Conservation (phyloP, 148 eudicot species). For the Chenopodium berlandieri region DNA sequence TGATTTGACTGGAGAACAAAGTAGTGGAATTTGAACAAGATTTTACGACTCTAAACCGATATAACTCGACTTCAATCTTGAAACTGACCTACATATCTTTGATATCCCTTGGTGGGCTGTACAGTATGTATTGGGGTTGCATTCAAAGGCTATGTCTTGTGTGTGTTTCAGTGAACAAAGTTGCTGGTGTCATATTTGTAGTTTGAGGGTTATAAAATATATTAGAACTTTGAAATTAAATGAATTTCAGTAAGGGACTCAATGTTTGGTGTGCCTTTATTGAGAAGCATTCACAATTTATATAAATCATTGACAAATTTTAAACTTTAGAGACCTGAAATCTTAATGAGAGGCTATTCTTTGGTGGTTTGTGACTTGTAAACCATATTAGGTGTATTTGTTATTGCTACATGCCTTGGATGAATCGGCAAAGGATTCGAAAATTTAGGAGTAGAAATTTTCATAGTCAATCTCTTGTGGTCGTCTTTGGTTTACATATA, state of each 20-base stretch:
- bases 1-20: no score
- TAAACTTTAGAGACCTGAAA: background rate
- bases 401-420: conserved; percentile 5
- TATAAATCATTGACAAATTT: background rate
- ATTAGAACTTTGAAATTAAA: background rate
- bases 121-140: background rate
- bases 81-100: no score
- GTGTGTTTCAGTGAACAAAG: background rate
- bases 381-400: background rate
- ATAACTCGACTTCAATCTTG: background rate
- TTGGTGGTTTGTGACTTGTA: background rate
- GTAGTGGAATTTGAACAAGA: background rate
- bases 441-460: background rate
- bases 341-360: background rate
- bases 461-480: background rate
- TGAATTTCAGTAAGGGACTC: no score
- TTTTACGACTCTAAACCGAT: background rate
- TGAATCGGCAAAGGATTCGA: background rate
- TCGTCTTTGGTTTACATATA: background rate
- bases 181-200: background rate
- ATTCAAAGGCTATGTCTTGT: background rate
- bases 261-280: background rate
- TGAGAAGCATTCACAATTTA: background rate
- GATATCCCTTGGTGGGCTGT: background rate
- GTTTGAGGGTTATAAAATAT: background rate